Evolutionary conservation across 2,329 filamentous ascomycete genomes (phyloP), one percentile per base, ranked within the genome.

Genomic region (Fusarium burgessii): DNA sequence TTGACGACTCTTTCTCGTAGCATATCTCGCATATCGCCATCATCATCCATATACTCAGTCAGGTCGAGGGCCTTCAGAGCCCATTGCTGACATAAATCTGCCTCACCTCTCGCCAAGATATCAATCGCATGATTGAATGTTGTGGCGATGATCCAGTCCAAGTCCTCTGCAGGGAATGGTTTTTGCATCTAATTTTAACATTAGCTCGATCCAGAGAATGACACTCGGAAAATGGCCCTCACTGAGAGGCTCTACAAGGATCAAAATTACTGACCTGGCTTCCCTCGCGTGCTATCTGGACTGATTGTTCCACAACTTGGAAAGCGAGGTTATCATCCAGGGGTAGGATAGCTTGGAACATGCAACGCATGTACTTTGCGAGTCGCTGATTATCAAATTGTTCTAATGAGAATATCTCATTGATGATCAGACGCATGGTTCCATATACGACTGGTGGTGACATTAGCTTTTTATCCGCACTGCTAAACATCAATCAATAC

Each of bases 351-450:
- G 89, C 84, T 67, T 92, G 91, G 70, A 95, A 92, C 4, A 96
- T 84, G 73, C 92, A 94, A 2, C 93, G 89, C 47, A 95, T 87
- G 83, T 96, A 97, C 74, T 91, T 92, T 11, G 92, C 88, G 2
- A 97, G 83, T 72, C 89, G 90, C 2, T 78, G 77, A 7, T 84
- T 83, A 67, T 91, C 86, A 46, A 90, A 89, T 1, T 79, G 75
- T 20, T 89, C 85, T 2, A 90, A 79, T 2, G 80, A 83, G 80
- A 89, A 91, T 20, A 92, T 90, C 50, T 89, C 84, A 74, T 93
- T 92, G 75, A 96, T 88, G 64, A 95, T 89, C 65, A 90, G 87
- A 49, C 91, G 87, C 62, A 94, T 83, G 0, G 82, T 86, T 3
- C 80, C 78, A 68, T 85, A 88, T 15, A 88, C 71, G 3, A 84